Evolutionary conservation across 1,284 basidiomycete genomes (phyloP), one percentile per base, ranked within the genome.

Genomic region (Cutaneotrichosporon arboriforme): DNA sequence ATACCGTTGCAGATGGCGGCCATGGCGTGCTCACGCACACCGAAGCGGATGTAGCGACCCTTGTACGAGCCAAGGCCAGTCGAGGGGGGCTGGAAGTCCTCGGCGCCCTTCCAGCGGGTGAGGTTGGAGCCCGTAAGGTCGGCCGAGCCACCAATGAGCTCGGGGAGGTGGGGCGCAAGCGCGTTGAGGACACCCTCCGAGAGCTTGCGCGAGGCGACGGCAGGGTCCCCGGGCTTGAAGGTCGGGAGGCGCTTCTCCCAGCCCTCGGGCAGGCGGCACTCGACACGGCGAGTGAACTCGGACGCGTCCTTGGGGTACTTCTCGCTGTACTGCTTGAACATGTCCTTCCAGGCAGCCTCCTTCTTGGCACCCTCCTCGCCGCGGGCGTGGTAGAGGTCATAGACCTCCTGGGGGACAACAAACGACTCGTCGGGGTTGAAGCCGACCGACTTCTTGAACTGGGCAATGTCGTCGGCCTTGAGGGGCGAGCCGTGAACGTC

Each of bases 21-120:
- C 92, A 97, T 97, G 67, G 81, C 92, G 76, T 97, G 92, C 77
- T 97, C 92, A 77, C 92, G 89, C 55, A 97, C 91, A 84, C 92
- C 92, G 78, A 88, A 97, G 54, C 90, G 88, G 74, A 97, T 84
- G 77, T 97, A 96, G 50, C 86, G 88, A 56, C 92, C 92, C 57
- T 83, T 77, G 77, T 91, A 96, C 62, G 77, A 80, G 58, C 92
- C 92, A 49, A 96, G 81, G 42, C 83, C 83, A 41, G 88, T 90
- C 75, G 81, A 86, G 18, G 88, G 87, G 52, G 84, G 87, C 77
- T 97, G 93, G 85, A 97, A 96, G 78, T 97, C 93, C 45, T 63
- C 69, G 59, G 85, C 80, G 52, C 81, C 83, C 65, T 81, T 72
- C 81, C 80, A 89, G 87, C 88, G 85, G 61, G 89, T 93, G 73